These are phyloP conservation scores for Brettanomyces naardenensis DNA, from an alignment of 805 yeast genomes.

Conservation along the genomic window DNA sequence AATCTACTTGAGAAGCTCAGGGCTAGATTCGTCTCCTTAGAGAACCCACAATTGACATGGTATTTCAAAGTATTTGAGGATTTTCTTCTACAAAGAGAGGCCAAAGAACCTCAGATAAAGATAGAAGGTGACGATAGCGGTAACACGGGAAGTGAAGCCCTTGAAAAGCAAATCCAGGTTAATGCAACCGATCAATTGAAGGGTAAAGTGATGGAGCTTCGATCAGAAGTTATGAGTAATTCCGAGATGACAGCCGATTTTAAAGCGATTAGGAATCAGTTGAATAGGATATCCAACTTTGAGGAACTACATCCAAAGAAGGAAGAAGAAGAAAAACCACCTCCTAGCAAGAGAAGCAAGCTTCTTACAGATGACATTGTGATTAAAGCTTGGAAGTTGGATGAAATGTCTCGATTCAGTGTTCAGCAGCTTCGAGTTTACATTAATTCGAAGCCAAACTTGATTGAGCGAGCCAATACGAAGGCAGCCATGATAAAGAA, in stretches of 20 bases:
- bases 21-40: slow-evolving; percentile 23
- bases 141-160: slow-evolving; percentile 5
- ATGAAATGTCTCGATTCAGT: slow-evolving; percentile 28
- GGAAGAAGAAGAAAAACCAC: slow-evolving; percentile 6
- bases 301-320: slow-evolving; percentile 7
- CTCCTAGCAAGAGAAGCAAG: slow-evolving; percentile 10
- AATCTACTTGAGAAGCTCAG: slow-evolving; percentile 18
- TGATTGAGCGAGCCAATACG: slow-evolving; percentile 29
- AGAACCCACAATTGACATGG: slow-evolving; percentile 62
- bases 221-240: slow-evolving; percentile 8
- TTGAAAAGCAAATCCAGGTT: slow-evolving; percentile 12
- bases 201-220: slow-evolving; percentile 7
- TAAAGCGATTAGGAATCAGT: slow-evolving; percentile 12
- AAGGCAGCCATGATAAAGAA: slow-evolving; percentile 37
- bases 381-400: slow-evolving; percentile 33
- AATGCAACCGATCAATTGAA: slow-evolving; percentile 18
- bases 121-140: slow-evolving; percentile 1
- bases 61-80: slow-evolving; percentile 60
- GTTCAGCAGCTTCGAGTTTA: slow-evolving; percentile 35
- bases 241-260: slow-evolving; percentile 5
- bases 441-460: slow-evolving; percentile 26
- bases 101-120: slow-evolving; percentile 9
- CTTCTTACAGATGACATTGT: slow-evolving; percentile 31
- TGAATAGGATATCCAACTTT: slow-evolving; percentile 18
- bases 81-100: slow-evolving; percentile 51